phyloP scores from a whole-genome alignment of 148 eudicot species.

The Chenopodium berlandieri region DNA sequence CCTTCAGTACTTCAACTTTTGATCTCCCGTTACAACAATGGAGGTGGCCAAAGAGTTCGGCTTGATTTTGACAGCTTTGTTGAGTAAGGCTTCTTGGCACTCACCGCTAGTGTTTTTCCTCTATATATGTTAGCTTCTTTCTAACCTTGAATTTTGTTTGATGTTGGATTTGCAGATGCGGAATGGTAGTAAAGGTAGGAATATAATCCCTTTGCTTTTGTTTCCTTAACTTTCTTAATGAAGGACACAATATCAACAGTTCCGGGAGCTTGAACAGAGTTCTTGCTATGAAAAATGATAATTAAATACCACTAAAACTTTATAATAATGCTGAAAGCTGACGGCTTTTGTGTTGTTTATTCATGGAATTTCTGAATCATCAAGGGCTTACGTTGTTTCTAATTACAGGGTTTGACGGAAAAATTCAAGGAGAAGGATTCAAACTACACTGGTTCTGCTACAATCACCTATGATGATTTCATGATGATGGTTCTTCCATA shows the following conservation, averaged over 20 bases:
- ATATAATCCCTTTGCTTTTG: conserved; percentile 9
- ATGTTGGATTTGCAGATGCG: conserved; percentile 50
- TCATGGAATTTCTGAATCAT: neutral
- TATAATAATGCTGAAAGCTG: neutral
- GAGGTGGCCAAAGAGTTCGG: conserved; percentile 46
- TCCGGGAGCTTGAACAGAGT: neutral
- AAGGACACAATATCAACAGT: neutral
- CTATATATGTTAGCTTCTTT: neutral
- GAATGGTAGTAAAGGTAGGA: conserved; percentile 72
- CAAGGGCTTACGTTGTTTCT: neutral
- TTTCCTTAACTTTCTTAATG: neutral
- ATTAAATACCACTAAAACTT: neutral
- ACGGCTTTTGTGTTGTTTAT: neutral
- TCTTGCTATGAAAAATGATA: neutral
- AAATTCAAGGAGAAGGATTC: conserved; percentile 81
- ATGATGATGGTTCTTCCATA: conserved; percentile 78
- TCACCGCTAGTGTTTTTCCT: neutral
- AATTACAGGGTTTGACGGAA: conserved; percentile 70
- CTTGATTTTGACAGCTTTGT: conserved; percentile 69
- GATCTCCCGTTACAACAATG: conserved; percentile 51
- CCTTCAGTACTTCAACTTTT: conserved; percentile 69
- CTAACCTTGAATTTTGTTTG: conserved; percentile 25
- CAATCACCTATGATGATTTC: conserved; percentile 56
- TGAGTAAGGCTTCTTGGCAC: conserved; percentile 51
- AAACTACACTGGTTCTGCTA: conserved; percentile 65